Percentiles rank a stretch among this genome's conserved stretches.
phyloP scores from a whole-genome alignment of 495 filamentous ascomycete species.

The Daldinia decipiens region DNA sequence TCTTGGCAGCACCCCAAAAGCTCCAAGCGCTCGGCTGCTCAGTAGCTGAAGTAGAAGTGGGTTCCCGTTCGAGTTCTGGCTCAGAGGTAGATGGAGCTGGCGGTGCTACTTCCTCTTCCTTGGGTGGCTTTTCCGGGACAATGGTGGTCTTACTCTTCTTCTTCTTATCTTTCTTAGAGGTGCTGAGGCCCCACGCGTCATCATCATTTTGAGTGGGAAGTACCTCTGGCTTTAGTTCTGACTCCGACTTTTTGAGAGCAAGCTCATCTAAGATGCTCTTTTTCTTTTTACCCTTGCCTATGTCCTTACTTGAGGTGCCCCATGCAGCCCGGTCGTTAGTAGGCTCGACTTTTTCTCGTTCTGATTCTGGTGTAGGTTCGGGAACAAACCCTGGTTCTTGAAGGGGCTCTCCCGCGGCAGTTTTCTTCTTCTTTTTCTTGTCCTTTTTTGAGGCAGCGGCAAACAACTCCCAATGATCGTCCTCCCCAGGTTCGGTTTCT shows the following conservation, averaged over 20 bases:
- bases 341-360: constrained; percentile 24
- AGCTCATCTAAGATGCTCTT: constrained; percentile 25
- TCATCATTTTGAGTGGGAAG: constrained; percentile 28
- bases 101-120: constrained; percentile 20
- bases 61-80: background rate
- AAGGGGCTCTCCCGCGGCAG: constrained; percentile 32
- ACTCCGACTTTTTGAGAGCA: constrained; percentile 26
- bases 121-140: background rate
- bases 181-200: constrained; percentile 45
- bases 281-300: constrained; percentile 36
- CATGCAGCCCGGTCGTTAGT: constrained; percentile 1
- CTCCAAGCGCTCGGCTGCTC: constrained; percentile 49
- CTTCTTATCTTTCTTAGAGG: constrained; percentile 54
- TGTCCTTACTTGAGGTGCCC: constrained; percentile 16
- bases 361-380: constrained; percentile 27
- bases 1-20: constrained; percentile 53
- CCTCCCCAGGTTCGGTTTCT: constrained; percentile 39
- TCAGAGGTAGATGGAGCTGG: constrained; percentile 10
- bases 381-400: constrained; percentile 22
- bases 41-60: constrained; percentile 6
- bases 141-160: constrained; percentile 38
- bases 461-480: constrained; percentile 40
- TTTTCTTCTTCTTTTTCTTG: constrained; percentile 51
- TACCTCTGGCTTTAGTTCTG: constrained; percentile 14
- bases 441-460: constrained; percentile 46